Base-by-base conservation (phyloP, 495 filamentous ascomycete species). In the Neurospora sp. region DNA sequence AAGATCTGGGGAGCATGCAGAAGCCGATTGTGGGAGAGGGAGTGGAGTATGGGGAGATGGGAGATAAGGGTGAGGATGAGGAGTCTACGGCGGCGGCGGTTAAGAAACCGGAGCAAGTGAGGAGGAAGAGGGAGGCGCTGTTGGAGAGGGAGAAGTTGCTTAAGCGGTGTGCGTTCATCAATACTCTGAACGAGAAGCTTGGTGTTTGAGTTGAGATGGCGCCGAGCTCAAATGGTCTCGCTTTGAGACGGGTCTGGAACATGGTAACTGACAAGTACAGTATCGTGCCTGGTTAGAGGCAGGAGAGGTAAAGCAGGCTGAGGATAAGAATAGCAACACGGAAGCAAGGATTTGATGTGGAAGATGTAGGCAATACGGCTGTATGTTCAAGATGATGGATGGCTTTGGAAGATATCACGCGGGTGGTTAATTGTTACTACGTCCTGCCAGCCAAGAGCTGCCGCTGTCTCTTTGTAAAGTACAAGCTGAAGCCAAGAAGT, bases 131-230 rank as follows among this genome's bases (percentile, higher is more conserved):
- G 22, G 48, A 74, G 65, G 22, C 22, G 14, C 53, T 65, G 14
- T 12, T 76, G 18, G 70, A 74, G 4, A 68, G 74, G n/a, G 53
- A 77, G 70, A 74, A 71, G 69, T 70, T 77, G 40, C 22, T 77
- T 12, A 59, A 74, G 68, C 72, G 76, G 8, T 77, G 76, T 31
- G 70, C 40, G 0, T 77, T 71, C 69, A 74, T 77, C 68, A 73
- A 71, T 37, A 72, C 74, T 3, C 39, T 77, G 31, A 40, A 74
- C 20, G 76, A 76, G 45, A 74, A 77, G 72, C 59, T 77, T 14
- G 76, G 74, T 6, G 65, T 73, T 69, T 74, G 70, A 74, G 31
- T 9, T 9, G 16, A 4, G 1, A 8, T 70, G 20, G 41, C 14
- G 10, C 10, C 20, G 22, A 37, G 68, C 4, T 18, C 6, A 35